Evolutionary conservation across 768 basidiomycete genomes (phyloP).

Genomic region (Saitozyma podzolica): DNA sequence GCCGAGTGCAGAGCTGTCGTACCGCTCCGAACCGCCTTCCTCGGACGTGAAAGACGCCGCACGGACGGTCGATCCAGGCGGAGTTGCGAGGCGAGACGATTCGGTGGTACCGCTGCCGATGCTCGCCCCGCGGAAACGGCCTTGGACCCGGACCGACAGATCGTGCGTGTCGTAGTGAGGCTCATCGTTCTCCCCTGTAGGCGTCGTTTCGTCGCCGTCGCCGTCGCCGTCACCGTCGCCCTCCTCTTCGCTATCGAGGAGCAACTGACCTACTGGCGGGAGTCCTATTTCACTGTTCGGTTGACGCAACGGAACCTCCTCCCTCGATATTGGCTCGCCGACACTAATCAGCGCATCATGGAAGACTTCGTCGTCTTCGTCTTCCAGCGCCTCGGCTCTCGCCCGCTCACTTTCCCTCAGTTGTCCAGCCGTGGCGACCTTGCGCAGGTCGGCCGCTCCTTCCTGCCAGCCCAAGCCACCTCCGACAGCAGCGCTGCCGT

Average conservation of each 20-base stretch:
- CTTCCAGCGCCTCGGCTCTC: slow-evolving; percentile 13
- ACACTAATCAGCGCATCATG: slow-evolving; percentile 6
- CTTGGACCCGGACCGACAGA: background rate
- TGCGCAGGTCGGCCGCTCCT: slow-evolving; percentile 9
- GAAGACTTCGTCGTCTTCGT: slow-evolving; percentile 20
- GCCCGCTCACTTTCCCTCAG: slow-evolving; percentile 13
- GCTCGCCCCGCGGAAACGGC: slow-evolving; percentile 23
- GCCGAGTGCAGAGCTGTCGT: background rate
- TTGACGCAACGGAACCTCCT: slow-evolving; percentile 5
- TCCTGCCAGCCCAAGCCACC: slow-evolving; percentile 11
- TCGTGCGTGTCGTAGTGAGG: background rate
- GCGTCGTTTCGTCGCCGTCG: slow-evolving; percentile 4
- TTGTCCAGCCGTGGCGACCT: background rate
- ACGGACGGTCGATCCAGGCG: slow-evolving; percentile 22
- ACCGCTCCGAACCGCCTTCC: slow-evolving; percentile 14
- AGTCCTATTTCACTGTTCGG: slow-evolving; percentile 6
- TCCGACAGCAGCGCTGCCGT: no score
- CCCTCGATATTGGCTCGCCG: no score
- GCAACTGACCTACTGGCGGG: background rate
- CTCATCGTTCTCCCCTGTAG: background rate
- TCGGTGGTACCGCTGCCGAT: slow-evolving; percentile 29
- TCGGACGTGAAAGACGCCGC: slow-evolving; percentile 15
- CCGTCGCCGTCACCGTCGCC: background rate
- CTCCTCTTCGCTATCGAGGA: background rate
- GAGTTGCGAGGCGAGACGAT: slow-evolving; percentile 25